Evolutionary conservation across 2,329 filamentous ascomycete species (phyloP).

Genomic region (Hypoxylon sp.): DNA sequence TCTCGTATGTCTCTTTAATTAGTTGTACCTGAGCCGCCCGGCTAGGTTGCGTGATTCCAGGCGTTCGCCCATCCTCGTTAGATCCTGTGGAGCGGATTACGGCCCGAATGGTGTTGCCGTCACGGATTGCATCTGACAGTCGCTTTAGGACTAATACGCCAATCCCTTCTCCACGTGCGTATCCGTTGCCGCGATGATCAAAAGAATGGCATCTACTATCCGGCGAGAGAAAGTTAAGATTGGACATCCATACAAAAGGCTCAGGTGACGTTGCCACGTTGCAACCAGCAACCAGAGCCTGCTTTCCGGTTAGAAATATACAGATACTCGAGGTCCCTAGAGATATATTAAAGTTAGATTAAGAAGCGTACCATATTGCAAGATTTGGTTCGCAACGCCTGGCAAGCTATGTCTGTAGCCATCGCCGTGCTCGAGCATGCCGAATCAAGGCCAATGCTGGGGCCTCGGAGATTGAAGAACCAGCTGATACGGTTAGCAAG

Average conservation of each 20-base stretch:
- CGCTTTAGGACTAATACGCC: conserved; percentile 59
- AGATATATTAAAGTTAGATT: too few species aligned
- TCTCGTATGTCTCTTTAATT: conserved; percentile 52
- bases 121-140: conserved; percentile 56
- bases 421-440: conserved; percentile 32
- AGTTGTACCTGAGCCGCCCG: conserved; percentile 52
- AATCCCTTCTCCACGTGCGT: conserved; percentile 62
- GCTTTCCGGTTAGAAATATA: not conserved
- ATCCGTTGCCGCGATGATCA: conserved; percentile 60
- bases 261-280: not conserved
- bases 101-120: conserved; percentile 53
- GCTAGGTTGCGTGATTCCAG: conserved; percentile 62
- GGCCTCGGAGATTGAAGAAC: conserved; percentile 52
- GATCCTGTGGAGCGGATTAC: conserved; percentile 55
- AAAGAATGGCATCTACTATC: conserved; percentile 52
- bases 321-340: not conserved
- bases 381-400: not conserved
- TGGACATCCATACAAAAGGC: too few species aligned
- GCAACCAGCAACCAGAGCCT: not conserved
- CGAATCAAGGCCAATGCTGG: conserved; percentile 22
- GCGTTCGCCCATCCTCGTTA: conserved; percentile 60
- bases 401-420: conserved; percentile 22
- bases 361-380: conserved; percentile 26
- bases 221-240: conserved; percentile 25
- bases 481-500: conserved; percentile 53